phyloP scores from a whole-genome alignment of 2,329 filamentous ascomycete genomes.

The Ophiostoma angusticollis region DNA sequence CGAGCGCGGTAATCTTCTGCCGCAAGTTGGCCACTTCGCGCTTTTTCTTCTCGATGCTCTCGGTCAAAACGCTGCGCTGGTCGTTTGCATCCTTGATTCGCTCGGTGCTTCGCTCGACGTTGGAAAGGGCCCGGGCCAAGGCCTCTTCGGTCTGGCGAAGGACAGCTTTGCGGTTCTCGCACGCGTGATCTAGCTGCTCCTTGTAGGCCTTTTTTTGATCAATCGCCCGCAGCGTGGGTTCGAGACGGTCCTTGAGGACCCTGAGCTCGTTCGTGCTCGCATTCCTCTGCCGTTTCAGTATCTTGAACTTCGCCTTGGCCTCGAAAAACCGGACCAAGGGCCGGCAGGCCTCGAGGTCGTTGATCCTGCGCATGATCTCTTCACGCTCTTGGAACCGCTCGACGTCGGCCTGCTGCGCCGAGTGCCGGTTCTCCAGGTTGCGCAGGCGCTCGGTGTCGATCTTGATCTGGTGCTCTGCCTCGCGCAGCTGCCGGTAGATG shows the following conservation, averaged over 20 bases:
- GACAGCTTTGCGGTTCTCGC: conserved; percentile 39
- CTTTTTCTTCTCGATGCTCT: conserved; percentile 35
- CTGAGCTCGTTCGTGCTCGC: conserved; percentile 43
- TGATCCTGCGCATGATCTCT: conserved; percentile 50
- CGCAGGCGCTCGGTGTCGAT: conserved; percentile 49
- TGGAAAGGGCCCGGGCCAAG: conserved; percentile 31
- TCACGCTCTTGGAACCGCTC: conserved; percentile 68
- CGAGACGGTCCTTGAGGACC: conserved; percentile 43
- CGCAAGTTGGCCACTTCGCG: conserved; percentile 37
- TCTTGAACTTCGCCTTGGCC: conserved; percentile 32
- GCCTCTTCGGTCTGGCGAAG: conserved; percentile 41
- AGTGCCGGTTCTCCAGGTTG: conserved; percentile 59
- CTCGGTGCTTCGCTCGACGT: conserved; percentile 26
- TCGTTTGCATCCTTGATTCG: conserved; percentile 34
- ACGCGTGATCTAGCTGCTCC: conserved; percentile 39
- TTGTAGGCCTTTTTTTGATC: conserved; percentile 58
- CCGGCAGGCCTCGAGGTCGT: conserved; percentile 50
- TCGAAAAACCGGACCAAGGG: conserved; percentile 53
- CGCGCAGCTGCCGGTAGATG: conserved; percentile 57
- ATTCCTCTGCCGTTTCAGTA: conserved; percentile 43
- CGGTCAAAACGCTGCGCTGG: conserved; percentile 39
- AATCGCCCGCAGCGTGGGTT: conserved; percentile 57
- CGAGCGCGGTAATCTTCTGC: conserved; percentile 47
- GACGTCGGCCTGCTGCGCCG: conserved; percentile 65
- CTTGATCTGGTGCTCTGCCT: conserved; percentile 43